A percentile compares a stretch with the other conserved stretches of the same genome.
phyloP scores from a whole-genome alignment of 495 filamentous ascomycete genomes.

The Massariosphaeria phaeospora region DNA sequence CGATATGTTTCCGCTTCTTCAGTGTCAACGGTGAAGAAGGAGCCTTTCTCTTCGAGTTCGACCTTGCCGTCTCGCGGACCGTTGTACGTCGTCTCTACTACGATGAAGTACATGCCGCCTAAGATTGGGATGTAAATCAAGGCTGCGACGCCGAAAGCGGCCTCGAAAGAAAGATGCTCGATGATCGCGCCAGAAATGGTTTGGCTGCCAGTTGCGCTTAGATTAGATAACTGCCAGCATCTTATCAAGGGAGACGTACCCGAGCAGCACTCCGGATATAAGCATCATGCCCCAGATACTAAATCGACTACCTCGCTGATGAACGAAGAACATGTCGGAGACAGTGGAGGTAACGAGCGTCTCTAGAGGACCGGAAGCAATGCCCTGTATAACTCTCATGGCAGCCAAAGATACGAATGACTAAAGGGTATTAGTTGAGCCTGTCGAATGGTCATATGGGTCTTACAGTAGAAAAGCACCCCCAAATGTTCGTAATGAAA shows the following conservation, averaged over 20 bases:
- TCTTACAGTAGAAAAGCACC: constrained; percentile 31
- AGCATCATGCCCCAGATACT: constrained; percentile 89
- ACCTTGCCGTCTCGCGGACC: constrained; percentile 27
- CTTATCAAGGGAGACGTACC: constrained; percentile 31
- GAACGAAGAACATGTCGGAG: constrained; percentile 92
- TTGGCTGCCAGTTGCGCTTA: constrained; percentile 33
- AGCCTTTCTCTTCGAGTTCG: constrained; percentile 21
- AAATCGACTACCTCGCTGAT: constrained; percentile 85
- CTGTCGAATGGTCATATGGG: background rate
- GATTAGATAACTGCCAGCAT: too few relatives aligned
- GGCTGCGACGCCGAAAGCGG: constrained; percentile 37
- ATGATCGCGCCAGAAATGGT: constrained; percentile 43
- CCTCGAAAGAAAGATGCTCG: constrained; percentile 35
- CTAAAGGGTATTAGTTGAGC: constrained; percentile 3
- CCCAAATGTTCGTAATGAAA: constrained; percentile 36
- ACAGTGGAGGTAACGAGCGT: constrained; percentile 90
- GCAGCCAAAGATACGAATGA: constrained; percentile 38
- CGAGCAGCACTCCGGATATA: constrained; percentile 61
- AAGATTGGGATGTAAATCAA: constrained; percentile 37
- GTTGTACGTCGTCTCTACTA: constrained; percentile 39
- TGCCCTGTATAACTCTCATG: constrained; percentile 72
- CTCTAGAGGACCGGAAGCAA: constrained; percentile 86
- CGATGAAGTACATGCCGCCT: constrained; percentile 37
- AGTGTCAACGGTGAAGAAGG: constrained; percentile 9
- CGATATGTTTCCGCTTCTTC: constrained; percentile 30